Evolutionary conservation across 1,284 basidiomycete genomes (phyloP).

Genomic region (Afroboletus lepidellus): DNA sequence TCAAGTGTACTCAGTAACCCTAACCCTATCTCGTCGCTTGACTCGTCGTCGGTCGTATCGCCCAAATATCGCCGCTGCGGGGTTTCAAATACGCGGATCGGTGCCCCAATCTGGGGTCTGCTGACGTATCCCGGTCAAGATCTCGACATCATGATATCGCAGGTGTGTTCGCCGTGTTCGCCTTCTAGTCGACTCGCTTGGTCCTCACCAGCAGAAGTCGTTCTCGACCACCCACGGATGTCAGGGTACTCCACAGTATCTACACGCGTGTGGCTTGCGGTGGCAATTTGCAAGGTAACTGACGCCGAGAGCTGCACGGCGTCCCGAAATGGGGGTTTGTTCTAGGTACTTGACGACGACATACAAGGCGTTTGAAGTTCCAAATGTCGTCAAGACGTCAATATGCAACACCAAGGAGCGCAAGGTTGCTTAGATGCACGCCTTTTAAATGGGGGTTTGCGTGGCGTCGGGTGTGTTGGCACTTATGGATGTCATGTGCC

Average conservation of each 20-base stretch:
- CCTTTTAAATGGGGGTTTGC: too few relatives aligned
- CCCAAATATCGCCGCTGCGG: too few relatives aligned
- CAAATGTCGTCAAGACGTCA: too few relatives aligned
- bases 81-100: too few relatives aligned
- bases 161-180: too few relatives aligned
- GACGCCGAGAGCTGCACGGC: background rate
- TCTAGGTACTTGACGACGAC: background rate
- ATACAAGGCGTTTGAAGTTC: background rate
- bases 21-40: background rate
- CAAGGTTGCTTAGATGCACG: too few relatives aligned
- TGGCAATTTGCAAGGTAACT: background rate
- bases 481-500: too few relatives aligned
- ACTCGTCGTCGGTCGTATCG: too few relatives aligned
- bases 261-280: background rate
- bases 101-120: background rate
- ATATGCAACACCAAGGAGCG: too few relatives aligned
- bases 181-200: background rate
- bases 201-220: background rate
- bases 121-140: background rate
- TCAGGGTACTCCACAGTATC: background rate
- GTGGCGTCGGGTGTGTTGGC: too few relatives aligned
- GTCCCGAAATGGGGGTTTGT: too few relatives aligned
- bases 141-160: too few relatives aligned
- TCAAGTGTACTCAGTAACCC: background rate
- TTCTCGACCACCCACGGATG: background rate